phyloP scores from a whole-genome alignment of 352 stramenopile species.

The Phytopythium mirpurense region DNA sequence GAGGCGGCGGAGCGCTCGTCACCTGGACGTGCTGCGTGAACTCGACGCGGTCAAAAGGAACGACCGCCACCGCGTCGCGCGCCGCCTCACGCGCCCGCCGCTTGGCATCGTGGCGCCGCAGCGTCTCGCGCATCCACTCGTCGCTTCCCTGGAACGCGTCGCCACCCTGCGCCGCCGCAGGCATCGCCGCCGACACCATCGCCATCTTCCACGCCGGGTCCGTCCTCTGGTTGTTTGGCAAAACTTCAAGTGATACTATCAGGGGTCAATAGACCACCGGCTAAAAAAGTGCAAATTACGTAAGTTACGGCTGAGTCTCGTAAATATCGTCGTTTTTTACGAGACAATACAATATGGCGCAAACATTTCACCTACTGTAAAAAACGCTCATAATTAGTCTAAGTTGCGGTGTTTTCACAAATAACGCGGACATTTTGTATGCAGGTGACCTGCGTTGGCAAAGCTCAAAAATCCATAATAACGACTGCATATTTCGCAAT shows the following conservation, averaged over 20 bases:
- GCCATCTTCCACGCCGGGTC: not conserved
- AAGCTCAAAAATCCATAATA: no score
- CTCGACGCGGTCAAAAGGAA: conserved; percentile 49
- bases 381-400: no score
- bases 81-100: conserved; percentile 16
- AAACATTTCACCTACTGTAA: no score
- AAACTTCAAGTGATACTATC: conserved; percentile 8
- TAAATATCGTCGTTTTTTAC: no score
- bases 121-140: conserved; percentile 43
- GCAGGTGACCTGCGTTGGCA: no score
- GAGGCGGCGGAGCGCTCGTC: not conserved
- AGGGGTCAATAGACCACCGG: no score
- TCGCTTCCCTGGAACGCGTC: conserved; percentile 42
- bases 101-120: conserved; percentile 34
- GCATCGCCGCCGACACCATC: not conserved
- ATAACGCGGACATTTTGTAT: no score
- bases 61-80: conserved; percentile 28
- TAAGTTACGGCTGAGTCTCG: no score
- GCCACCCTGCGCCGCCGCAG: not conserved
- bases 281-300: no score
- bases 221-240: not conserved
- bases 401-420: no score
- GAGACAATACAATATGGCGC: no score
- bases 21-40: conserved; percentile 61
- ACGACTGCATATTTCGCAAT: no score